phyloP scores from a whole-genome alignment of 495 filamentous ascomycete species.

The Penicillium robsamsonii region DNA sequence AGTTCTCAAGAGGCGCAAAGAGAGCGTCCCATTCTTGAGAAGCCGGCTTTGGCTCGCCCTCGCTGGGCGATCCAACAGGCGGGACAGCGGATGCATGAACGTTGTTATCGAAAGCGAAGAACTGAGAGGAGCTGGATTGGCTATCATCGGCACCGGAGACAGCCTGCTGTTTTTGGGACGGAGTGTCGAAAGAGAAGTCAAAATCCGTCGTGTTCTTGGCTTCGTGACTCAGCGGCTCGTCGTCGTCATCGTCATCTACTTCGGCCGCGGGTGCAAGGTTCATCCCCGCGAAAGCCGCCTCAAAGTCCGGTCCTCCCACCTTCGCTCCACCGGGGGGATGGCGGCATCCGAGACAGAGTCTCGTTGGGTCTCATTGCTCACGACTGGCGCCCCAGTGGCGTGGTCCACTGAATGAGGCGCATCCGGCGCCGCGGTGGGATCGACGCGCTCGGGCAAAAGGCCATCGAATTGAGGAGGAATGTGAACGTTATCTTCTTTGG shows the following conservation, averaged over 20 bases:
- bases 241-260: conserved; percentile 83
- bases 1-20: conserved; percentile 72
- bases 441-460: conserved; percentile 61
- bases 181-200: conserved; percentile 61
- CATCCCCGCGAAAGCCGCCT: conserved; percentile 86
- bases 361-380: conserved; percentile 36
- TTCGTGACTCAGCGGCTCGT: conserved; percentile 38
- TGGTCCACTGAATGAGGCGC: conserved; percentile 46
- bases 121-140: conserved; percentile 32
- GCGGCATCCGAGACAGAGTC: conserved; percentile 16
- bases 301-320: conserved; percentile 62
- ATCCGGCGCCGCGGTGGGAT: conserved; percentile 56
- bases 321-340: conserved; percentile 28
- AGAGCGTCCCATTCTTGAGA: conserved; percentile 92
- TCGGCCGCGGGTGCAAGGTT: conserved; percentile 58
- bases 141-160: conserved; percentile 22
- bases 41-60: conserved; percentile 31
- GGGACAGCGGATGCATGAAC: conserved; percentile 42
- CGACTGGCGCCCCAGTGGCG: conserved; percentile 41
- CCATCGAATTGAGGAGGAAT: conserved; percentile 62
- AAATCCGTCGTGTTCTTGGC: conserved; percentile 61
- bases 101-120: conserved; percentile 50
- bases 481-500: conserved; percentile 34
- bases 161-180: conserved; percentile 32
- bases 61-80: conserved; percentile 25